Percentiles rank a stretch among this genome's conserved stretches.
These are phyloP conservation scores for Nicotiana otophora DNA, from an alignment of 257 asterid species.

Conservation along the genomic window DNA sequence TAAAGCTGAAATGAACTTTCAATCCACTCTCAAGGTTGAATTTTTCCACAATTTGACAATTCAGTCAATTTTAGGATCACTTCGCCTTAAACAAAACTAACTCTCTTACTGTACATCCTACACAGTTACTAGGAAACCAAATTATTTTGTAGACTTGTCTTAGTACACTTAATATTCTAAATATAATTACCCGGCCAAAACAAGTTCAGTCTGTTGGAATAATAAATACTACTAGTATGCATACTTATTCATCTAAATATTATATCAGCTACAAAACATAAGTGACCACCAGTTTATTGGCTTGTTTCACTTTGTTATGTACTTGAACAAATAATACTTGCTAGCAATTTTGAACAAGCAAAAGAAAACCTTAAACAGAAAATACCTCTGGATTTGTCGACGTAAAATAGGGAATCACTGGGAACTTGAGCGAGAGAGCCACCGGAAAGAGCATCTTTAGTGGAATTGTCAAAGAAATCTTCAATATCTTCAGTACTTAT, in stretches of 20 bases:
- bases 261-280: not conserved
- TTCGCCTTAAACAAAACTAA: no score
- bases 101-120: no score
- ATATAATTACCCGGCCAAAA: not conserved
- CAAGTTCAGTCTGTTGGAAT: not conserved
- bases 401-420: constrained; percentile 62
- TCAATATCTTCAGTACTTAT: constrained; percentile 85
- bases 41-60: not conserved
- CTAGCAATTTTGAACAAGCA: not conserved
- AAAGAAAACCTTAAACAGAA: not conserved
- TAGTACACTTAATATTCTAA: not conserved
- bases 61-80: not conserved
- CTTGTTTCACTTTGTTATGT: not conserved
- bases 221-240: not conserved
- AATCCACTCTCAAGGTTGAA: not conserved
- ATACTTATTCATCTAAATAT: not conserved
- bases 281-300: not conserved
- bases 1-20: not conserved
- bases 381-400: constrained; percentile 83
- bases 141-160: not conserved
- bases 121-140: not conserved
- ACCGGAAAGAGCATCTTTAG: constrained; percentile 92
- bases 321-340: not conserved
- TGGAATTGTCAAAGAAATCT: constrained; percentile 75
- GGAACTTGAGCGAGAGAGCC: constrained; percentile 73